Percentiles rank a stretch among this genome's conserved stretches.
phyloP scores from a whole-genome alignment of 164 flowering plant species.

The Pachysandra terminalis region DNA sequence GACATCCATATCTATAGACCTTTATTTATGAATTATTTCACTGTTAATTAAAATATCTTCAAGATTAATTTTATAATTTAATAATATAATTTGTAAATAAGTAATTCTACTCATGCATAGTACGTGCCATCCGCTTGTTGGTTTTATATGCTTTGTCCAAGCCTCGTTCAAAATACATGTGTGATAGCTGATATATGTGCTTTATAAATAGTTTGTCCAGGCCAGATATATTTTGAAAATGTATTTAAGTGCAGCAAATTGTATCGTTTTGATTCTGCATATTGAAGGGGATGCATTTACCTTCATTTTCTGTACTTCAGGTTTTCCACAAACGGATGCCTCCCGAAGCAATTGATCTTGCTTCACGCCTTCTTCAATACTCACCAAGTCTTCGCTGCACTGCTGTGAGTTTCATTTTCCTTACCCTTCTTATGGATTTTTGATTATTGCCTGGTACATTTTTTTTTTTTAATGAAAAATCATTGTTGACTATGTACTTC shows the following conservation, averaged over 20 bases:
- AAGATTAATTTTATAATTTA: no score
- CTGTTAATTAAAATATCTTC: no score
- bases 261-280: background rate
- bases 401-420: conserved; percentile 54
- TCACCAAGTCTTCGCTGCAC: conserved; percentile 98
- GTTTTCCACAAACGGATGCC: conserved; percentile 93
- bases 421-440: background rate
- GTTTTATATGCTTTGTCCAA: background rate
- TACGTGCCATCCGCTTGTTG: no score
- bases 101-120: no score
- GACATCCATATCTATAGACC: no score
- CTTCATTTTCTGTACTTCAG: conserved; percentile 29
- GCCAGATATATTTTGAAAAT: no score
- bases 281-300: background rate
- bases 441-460: background rate
- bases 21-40: no score
- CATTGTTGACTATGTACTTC: no score
- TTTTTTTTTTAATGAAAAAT: no score
- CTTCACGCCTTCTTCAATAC: conserved; percentile 88
- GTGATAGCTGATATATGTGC: background rate
- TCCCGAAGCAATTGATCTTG: conserved; percentile 97
- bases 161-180: background rate
- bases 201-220: background rate
- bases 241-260: no score
- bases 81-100: no score